Evolutionary conservation across 2,329 filamentous ascomycete genomes (phyloP).

Genomic region (Hymenoscyphus fructigenus): DNA sequence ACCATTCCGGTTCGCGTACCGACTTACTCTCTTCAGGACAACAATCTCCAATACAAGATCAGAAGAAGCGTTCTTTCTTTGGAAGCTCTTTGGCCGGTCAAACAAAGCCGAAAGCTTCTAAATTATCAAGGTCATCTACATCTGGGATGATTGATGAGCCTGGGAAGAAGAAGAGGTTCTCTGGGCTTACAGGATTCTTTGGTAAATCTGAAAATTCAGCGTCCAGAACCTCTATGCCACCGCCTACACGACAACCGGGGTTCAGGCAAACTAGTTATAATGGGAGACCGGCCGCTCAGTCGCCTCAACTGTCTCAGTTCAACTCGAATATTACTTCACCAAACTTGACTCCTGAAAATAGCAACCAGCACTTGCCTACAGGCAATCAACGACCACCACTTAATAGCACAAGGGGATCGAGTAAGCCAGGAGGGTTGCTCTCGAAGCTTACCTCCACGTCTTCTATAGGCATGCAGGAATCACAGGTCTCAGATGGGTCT

Average conservation of each 20-base stretch:
- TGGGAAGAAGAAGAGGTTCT: slow-evolving; percentile 48
- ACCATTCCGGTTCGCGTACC: slow-evolving; percentile 32
- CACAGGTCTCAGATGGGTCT: not conserved
- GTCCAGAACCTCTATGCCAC: slow-evolving; percentile 10
- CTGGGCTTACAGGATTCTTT: slow-evolving; percentile 36
- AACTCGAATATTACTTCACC: not conserved
- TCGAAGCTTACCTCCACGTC: slow-evolving; percentile 15
- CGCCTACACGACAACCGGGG: not conserved
- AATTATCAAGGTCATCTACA: slow-evolving; percentile 25
- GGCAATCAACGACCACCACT: not conserved
- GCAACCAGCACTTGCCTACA: not conserved
- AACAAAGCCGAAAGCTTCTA: slow-evolving; percentile 34
- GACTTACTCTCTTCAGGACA: slow-evolving; percentile 28
- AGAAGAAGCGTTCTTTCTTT: slow-evolving; percentile 44
- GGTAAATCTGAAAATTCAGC: slow-evolving; percentile 19
- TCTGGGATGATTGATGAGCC: slow-evolving; percentile 21
- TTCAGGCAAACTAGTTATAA: slow-evolving; percentile 17
- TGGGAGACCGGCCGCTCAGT: slow-evolving; percentile 22
- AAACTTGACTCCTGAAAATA: not conserved
- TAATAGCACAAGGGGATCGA: slow-evolving; percentile 2
- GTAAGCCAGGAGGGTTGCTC: slow-evolving; percentile 19
- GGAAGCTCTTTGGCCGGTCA: slow-evolving; percentile 22
- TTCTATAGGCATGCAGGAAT: not conserved
- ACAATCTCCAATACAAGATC: slow-evolving; percentile 16
- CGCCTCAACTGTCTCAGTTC: slow-evolving; percentile 7